Percentiles rank a stretch among this genome's conserved stretches.
phyloP scores from a whole-genome alignment of 2,329 filamentous ascomycete genomes.

The Diaporthe sp. region DNA sequence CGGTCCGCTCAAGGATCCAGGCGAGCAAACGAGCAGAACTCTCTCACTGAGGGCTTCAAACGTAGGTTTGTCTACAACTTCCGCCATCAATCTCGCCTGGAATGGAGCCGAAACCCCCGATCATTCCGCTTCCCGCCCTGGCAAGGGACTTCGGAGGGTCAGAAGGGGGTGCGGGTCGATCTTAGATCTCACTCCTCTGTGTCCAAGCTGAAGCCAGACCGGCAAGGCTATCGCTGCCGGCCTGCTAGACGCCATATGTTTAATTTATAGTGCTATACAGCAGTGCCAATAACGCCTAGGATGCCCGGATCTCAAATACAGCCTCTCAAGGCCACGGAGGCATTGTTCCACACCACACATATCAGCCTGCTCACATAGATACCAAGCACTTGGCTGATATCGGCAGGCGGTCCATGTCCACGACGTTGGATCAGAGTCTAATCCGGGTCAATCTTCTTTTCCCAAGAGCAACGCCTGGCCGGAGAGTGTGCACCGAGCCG shows the following conservation, averaged over 20 bases:
- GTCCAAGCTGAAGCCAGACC: conserved; percentile 18
- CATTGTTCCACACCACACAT: conserved; percentile 3
- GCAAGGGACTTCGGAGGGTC: conserved; percentile 7
- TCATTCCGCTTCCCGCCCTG: conserved; percentile 32
- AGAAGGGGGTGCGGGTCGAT: conserved; percentile 31
- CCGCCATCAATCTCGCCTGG: conserved; percentile 34
- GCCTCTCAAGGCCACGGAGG: conserved; percentile 12
- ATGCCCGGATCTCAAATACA: background rate
- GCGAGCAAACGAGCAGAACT: background rate
- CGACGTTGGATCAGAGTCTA: conserved; percentile 22
- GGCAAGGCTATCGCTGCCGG: conserved; percentile 28
- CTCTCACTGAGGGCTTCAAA: background rate
- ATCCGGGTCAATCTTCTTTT: background rate
- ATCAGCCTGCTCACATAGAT: conserved; percentile 9
- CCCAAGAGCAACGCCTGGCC: background rate
- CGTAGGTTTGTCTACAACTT: conserved; percentile 5
- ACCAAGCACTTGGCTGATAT: conserved; percentile 5
- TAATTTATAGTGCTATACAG: conserved; percentile 24
- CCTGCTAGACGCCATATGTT: conserved; percentile 12
- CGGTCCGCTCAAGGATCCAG: conserved; percentile 22
- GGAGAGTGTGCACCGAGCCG: conserved; percentile 8
- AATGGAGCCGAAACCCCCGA: conserved; percentile 27
- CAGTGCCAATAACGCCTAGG: conserved; percentile 14
- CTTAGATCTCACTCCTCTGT: conserved; percentile 22
- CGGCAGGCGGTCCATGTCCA: conserved; percentile 9